Evolutionary conservation across 441 rosid genomes (phyloP).

Genomic region (Populus hybrid): DNA sequence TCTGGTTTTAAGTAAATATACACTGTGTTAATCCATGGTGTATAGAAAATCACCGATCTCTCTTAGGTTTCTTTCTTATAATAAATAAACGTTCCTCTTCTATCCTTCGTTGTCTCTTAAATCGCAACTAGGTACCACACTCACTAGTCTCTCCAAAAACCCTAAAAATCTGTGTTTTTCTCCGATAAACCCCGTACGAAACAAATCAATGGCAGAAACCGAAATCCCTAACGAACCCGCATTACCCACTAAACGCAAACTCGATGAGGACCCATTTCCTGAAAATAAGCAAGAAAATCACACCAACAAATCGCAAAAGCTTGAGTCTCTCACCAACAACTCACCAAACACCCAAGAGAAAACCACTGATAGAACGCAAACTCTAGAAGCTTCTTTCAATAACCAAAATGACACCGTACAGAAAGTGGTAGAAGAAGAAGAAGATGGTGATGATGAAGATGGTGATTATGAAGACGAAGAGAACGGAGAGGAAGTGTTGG

Average conservation of each 20-base stretch:
- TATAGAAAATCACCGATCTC: no score
- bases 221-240: slow-evolving; percentile 39
- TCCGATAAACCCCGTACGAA: neutral
- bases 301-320: slow-evolving; percentile 46
- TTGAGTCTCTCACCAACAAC: slow-evolving; percentile 17
- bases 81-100: no score
- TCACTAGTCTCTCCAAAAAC: neutral
- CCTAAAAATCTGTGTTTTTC: slow-evolving; percentile 5
- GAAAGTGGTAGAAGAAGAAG: slow-evolving; percentile 24
- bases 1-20: no score
- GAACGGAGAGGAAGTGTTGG: slow-evolving; percentile 31
- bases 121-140: neutral
- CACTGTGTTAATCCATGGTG: no score
- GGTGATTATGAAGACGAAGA: slow-evolving; percentile 26
- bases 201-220: slow-evolving; percentile 39
- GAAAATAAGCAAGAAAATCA: neutral
- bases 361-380: neutral
- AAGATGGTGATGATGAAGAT: neutral
- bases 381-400: slow-evolving; percentile 17
- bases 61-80: no score
- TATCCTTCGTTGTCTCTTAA: no score
- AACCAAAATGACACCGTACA: slow-evolving; percentile 16
- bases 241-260: slow-evolving; percentile 57
- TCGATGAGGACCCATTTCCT: slow-evolving; percentile 34
- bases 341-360: slow-evolving; percentile 15